Evolutionary conservation across 805 yeast species (phyloP).

Genomic region (Nakazawaea anatomiae): DNA sequence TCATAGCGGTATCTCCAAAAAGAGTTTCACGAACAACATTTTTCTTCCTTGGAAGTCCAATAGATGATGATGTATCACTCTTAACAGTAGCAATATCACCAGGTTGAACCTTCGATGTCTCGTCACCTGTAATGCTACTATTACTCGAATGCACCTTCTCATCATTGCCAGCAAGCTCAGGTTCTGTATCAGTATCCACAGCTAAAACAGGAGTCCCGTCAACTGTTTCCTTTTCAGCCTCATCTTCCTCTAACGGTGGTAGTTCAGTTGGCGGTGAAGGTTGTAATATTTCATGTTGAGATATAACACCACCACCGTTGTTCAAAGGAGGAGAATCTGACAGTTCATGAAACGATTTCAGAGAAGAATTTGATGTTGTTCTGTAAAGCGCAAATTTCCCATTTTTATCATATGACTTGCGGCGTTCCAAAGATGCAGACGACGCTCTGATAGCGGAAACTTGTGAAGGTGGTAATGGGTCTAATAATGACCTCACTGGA

Average conservation of each 20-base stretch:
- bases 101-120: neutral
- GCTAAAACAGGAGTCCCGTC: too few relatives aligned
- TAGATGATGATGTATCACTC: neutral
- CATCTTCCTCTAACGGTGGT: constrained; percentile 8
- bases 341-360: neutral
- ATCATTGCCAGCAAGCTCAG: too few relatives aligned
- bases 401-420: constrained; percentile 2
- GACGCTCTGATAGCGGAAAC: constrained; percentile 24
- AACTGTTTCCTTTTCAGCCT: neutral
- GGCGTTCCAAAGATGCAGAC: constrained; percentile 8
- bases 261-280: neutral
- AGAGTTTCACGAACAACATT: neutral
- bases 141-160: too few relatives aligned
- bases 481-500: constrained; percentile 10
- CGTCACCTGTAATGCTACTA: too few relatives aligned
- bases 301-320: neutral
- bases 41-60: neutral
- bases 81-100: neutral
- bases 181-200: too few relatives aligned
- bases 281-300: neutral
- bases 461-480: constrained; percentile 24
- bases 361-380: neutral
- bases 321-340: neutral
- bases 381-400: neutral
- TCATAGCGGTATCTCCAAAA: constrained; percentile 1